These are phyloP conservation scores for Aureoboletus auriporus DNA, from an alignment of 768 basidiomycete species.

Conservation along the genomic window DNA sequence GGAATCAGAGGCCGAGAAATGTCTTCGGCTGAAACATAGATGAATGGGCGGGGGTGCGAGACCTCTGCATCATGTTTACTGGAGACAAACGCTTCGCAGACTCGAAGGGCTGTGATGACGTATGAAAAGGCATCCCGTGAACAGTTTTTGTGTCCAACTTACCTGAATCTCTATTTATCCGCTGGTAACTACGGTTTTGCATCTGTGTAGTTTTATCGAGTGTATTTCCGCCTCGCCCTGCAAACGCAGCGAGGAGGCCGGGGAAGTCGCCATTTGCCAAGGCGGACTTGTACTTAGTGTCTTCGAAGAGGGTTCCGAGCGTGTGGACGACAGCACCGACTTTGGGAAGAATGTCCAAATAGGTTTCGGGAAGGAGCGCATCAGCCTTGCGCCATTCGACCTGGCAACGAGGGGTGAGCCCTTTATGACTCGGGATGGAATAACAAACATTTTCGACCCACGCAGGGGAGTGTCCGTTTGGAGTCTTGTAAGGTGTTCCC, in stretches of 20 bases:
- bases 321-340: constrained; percentile 88
- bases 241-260: constrained; percentile 46
- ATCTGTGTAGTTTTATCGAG: constrained; percentile 40
- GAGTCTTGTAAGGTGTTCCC: constrained; percentile 78
- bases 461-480: constrained; percentile 85
- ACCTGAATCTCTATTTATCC: constrained; percentile 90
- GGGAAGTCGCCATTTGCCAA: constrained; percentile 56
- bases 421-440: background rate
- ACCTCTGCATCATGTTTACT: constrained; percentile 34
- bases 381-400: constrained; percentile 87
- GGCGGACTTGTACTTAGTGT: constrained; percentile 73
- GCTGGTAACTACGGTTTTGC: constrained; percentile 59
- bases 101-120: constrained; percentile 52
- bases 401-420: constrained; percentile 35
- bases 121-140: background rate
- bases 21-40: constrained; percentile 89
- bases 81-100: constrained; percentile 71
- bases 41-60: constrained; percentile 57
- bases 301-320: constrained; percentile 85
- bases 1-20: constrained; percentile 86
- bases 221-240: constrained; percentile 51
- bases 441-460: constrained; percentile 72
- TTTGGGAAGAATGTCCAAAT: constrained; percentile 60
- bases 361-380: constrained; percentile 74
- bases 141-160: constrained; percentile 21